A percentile compares a stretch with the other conserved stretches of the same genome.
Conservation (phyloP, 1,139 yeast genomes). For the Candida mesenterica region DNA sequence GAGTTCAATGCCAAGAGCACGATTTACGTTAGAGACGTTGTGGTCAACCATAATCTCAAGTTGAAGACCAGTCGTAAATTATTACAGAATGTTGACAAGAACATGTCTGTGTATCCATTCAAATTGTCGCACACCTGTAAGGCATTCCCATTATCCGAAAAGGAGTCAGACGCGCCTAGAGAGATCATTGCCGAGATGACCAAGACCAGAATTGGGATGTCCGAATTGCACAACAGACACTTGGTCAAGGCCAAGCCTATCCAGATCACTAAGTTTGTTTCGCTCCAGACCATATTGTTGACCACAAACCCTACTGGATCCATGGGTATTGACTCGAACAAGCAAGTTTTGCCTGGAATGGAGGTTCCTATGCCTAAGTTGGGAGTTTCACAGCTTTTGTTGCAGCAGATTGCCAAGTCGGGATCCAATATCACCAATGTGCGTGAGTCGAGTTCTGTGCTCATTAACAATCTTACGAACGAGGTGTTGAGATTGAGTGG, state of each 20-base stretch:
- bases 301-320: constrained; percentile 63
- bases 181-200: constrained; percentile 43
- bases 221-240: constrained; percentile 80
- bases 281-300: constrained; percentile 61
- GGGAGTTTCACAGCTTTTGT: constrained; percentile 63
- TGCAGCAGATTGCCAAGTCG: constrained; percentile 58
- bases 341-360: constrained; percentile 68
- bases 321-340: constrained; percentile 62
- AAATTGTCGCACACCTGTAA: constrained; percentile 68
- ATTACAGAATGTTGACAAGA: constrained; percentile 66
- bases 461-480: constrained; percentile 25
- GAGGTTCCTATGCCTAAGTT: constrained; percentile 71
- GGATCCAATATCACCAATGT: constrained; percentile 58
- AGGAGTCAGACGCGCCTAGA: constrained; percentile 30
- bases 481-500: constrained; percentile 81
- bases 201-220: constrained; percentile 69
- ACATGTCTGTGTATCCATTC: constrained; percentile 87
- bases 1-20: constrained; percentile 65
- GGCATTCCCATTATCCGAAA: constrained; percentile 53
- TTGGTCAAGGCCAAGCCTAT: constrained; percentile 75
- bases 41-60: constrained; percentile 73
- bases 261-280: constrained; percentile 66
- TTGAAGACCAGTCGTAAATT: constrained; percentile 72
- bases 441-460: constrained; percentile 74
- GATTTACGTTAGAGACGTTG: constrained; percentile 80